Evolutionary conservation across 257 asterid species (phyloP), one percentile per base, ranked within the genome.

Genomic region (Penstemon barbatus): DNA sequence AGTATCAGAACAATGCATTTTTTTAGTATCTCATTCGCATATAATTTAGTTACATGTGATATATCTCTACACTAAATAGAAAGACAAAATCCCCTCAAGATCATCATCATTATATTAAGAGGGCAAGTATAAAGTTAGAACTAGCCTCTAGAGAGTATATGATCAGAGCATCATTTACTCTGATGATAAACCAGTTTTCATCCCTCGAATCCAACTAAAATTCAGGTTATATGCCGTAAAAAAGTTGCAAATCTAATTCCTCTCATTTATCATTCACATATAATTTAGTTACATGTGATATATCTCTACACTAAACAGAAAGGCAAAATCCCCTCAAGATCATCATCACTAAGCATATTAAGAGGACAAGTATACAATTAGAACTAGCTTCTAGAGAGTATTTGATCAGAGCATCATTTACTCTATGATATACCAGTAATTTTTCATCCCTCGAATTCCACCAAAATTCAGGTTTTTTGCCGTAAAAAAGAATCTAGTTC

Each of bases 31-130:
- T 11, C 38, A 25, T 25, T 25, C 33, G 33, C 33, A 25, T 25
- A 25, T 25, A 25, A 1, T 25, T 52, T 19, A 42, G 25, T 61
- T 50, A 43, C 8, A 45, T 36, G 3, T 7, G 37, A 63, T 88
- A 93, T 52, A 93, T 93, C 79, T 93, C 91, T 75, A 93, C 99
- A 78, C 91, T 93, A 25, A 25, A 25, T 2, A 25, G 2, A 1
- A 25, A 25, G 33, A 2, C 33, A 25, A 25, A 25, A 25, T 25
- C 33, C 33, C 33, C 33, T 25, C 33, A 25, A 25, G 33, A 25
- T 25, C 33, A 25, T 25, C 33, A 25, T 25, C 33, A 25, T 25
- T 25, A 37, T 40, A 69, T 48, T 58, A 69, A 45, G 19, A 63
- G 19, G 49, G 42, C 44, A 10, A 33, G 44, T 11, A 43, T 55